Conservation (phyloP, 768 basidiomycete genomes). For the Phaeotremella fagi region DNA sequence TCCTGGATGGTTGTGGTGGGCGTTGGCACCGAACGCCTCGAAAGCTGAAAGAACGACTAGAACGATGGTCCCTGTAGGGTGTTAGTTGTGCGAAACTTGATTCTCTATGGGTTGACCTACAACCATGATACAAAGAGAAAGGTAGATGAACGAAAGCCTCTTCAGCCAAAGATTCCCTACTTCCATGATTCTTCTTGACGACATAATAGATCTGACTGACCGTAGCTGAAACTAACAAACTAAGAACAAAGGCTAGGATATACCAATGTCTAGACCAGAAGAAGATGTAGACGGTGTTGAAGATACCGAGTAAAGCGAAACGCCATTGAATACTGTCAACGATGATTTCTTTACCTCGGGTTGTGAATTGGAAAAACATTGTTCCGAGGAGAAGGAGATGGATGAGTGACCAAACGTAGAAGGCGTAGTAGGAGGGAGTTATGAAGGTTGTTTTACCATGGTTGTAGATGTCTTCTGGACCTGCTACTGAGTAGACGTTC, state of each 20-base stretch:
- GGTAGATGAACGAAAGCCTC: slow-evolving; percentile 92
- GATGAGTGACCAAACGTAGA: slow-evolving; percentile 64
- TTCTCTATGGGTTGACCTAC: slow-evolving; percentile 59
- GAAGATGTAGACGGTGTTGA: slow-evolving; percentile 86
- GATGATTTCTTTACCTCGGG: slow-evolving; percentile 65
- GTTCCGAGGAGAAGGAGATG: slow-evolving; percentile 87
- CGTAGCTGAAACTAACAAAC: slow-evolving; percentile 76
- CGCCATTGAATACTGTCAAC: slow-evolving; percentile 88
- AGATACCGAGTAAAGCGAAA: slow-evolving; percentile 76
- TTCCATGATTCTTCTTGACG: slow-evolving; percentile 75
- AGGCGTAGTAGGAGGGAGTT: slow-evolving; percentile 78
- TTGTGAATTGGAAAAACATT: slow-evolving; percentile 57
- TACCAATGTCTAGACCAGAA: slow-evolving; percentile 76
- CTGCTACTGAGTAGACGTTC: slow-evolving; percentile 79
- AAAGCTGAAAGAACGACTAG: slow-evolving; percentile 47
- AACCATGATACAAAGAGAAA: slow-evolving; percentile 89
- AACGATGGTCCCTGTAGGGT: slow-evolving; percentile 45
- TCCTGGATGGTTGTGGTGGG: slow-evolving; percentile 61
- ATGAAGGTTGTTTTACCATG: slow-evolving; percentile 75
- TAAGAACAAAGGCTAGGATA: slow-evolving; percentile 71
- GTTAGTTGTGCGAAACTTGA: slow-evolving; percentile 2
- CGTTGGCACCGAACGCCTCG: slow-evolving; percentile 62
- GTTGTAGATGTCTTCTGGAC: slow-evolving; percentile 55
- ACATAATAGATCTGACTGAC: slow-evolving; percentile 88
- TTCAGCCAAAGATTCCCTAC: slow-evolving; percentile 61